A percentile compares a stretch with the other conserved stretches of the same genome.
These are phyloP conservation scores for Fusarium phyllophilum DNA, from an alignment of 2,329 filamentous ascomycete species.

Conservation along the genomic window DNA sequence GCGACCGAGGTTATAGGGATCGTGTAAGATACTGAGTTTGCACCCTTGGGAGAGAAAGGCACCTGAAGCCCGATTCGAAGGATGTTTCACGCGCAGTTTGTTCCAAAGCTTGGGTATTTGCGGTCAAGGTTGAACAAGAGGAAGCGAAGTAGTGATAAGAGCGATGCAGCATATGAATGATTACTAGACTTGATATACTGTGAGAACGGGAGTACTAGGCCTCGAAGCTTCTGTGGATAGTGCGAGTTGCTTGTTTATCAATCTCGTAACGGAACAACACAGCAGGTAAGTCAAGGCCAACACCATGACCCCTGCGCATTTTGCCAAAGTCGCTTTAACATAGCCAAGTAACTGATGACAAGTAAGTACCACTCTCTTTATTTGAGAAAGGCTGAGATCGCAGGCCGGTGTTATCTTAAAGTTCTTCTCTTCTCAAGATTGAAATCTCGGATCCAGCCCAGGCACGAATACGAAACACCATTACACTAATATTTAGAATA, in stretches of 20 bases:
- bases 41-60: rapidly evolving
- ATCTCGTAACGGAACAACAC: neutral
- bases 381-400: neutral
- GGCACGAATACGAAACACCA: neutral
- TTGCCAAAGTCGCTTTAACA: neutral
- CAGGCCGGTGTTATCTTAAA: no score
- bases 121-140: rapidly evolving
- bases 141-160: neutral
- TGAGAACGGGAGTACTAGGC: rapidly evolving
- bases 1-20: rapidly evolving
- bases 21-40: neutral
- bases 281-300: no score
- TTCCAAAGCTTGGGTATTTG: rapidly evolving
- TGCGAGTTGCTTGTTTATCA: neutral
- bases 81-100: rapidly evolving
- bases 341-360: rapidly evolving
- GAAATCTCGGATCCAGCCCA: neutral
- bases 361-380: rapidly evolving
- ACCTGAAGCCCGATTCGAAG: neutral
- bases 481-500: neutral
- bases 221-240: no score
- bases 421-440: neutral
- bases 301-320: rapidly evolving
- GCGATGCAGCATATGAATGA: rapidly evolving
- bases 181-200: rapidly evolving